A percentile compares a stretch with the other conserved stretches of the same genome.
Conservation (phyloP, 768 basidiomycete species). For the Boletus huronensis region DNA sequence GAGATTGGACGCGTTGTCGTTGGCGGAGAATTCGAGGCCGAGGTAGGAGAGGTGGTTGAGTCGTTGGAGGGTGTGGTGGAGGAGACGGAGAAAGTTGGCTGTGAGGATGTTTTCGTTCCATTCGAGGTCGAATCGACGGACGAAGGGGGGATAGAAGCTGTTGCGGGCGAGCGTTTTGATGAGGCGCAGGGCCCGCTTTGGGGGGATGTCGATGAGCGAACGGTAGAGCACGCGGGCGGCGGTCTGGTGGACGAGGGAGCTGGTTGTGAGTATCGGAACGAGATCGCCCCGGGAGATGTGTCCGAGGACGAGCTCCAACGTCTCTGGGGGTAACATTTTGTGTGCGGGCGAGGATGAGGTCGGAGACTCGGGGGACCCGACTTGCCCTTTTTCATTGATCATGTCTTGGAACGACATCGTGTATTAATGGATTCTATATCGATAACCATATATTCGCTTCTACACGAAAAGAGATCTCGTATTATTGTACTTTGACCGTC, state of each 20-base stretch:
- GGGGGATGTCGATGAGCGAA: conserved; percentile 33
- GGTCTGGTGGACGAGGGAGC: conserved; percentile 25
- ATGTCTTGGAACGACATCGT: no score
- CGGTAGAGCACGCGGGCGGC: conserved; percentile 36
- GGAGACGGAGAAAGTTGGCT: conserved; percentile 46
- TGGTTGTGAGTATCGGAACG: conserved; percentile 20
- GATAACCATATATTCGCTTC: neutral
- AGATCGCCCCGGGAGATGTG: conserved; percentile 29
- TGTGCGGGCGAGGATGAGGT: no score
- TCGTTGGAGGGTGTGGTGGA: conserved; percentile 41
- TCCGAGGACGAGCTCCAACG: conserved; percentile 32
- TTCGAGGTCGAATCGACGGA: conserved; percentile 47
- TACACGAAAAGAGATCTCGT: neutral
- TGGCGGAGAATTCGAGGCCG: conserved; percentile 45
- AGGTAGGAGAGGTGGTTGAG: conserved; percentile 41
- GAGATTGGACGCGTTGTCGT: conserved; percentile 33
- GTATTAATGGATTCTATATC: conserved; percentile 11
- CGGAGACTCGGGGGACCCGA: neutral
- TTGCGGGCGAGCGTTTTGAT: conserved; percentile 40
- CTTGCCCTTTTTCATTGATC: no score
- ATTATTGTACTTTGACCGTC: conserved; percentile 28
- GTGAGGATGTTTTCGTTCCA: conserved; percentile 38
- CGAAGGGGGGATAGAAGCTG: conserved; percentile 36
- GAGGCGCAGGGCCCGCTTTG: conserved; percentile 34
- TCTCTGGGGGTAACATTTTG: conserved; percentile 35